These are phyloP conservation scores for Pneumocystis wakefieldiae DNA, from an alignment of 1,139 yeast genomes.

Conservation along the genomic window DNA sequence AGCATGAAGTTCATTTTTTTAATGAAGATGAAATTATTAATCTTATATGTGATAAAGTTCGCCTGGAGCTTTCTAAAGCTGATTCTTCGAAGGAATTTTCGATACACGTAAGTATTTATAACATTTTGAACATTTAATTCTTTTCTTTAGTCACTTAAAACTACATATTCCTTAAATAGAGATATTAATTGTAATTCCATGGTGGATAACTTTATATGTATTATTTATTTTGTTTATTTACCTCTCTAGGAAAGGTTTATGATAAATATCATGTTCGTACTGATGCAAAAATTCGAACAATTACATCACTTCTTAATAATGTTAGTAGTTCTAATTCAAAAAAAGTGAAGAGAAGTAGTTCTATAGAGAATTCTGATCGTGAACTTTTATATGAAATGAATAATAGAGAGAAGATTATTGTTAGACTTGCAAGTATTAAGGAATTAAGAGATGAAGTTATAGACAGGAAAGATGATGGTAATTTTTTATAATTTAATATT, in stretches of 20 bases:
- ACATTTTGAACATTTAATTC: background rate
- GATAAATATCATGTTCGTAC: background rate
- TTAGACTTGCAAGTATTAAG: conserved; percentile 40
- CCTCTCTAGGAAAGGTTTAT: background rate
- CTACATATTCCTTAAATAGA: background rate
- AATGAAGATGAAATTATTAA: conserved; percentile 77
- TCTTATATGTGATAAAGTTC: conserved; percentile 36
- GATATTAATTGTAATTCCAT: background rate
- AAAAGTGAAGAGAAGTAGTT: background rate
- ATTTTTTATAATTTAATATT: background rate
- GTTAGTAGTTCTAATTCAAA: background rate
- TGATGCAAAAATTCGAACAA: background rate
- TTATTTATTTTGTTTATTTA: background rate
- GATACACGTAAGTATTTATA: conserved; percentile 30
- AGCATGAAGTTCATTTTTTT: conserved; percentile 75
- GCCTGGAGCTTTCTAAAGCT: conserved; percentile 37
- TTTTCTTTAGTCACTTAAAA: background rate
- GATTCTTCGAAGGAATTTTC: conserved; percentile 59
- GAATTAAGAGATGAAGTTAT: conserved; percentile 10
- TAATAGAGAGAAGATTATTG: conserved; percentile 10
- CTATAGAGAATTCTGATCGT: background rate
- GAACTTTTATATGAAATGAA: conserved; percentile 3
- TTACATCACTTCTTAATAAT: background rate
- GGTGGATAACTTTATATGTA: background rate
- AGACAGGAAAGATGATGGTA: background rate